Base-by-base conservation (phyloP, 2,329 filamentous ascomycete genomes). In the Thielaviopsis punctulata region DNA sequence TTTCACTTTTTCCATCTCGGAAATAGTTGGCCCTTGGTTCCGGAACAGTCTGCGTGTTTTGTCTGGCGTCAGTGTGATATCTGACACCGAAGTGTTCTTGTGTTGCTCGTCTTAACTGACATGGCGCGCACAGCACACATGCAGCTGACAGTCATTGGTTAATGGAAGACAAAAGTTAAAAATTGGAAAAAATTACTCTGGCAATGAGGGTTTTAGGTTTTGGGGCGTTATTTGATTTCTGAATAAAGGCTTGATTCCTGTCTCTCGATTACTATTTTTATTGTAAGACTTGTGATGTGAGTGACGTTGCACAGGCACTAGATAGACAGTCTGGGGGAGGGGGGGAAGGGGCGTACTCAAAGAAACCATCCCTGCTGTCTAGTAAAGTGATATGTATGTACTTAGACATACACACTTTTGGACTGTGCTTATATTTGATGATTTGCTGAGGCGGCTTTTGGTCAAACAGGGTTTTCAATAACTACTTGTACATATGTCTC, bases 221-320 rank as follows among this genome's bases (percentile, higher is more conserved):
- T 54, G 41, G 36, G 52, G 52, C 48, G 52, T 54, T 51, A 49
- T 50, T 47, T 45, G 7, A 27, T n/a, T 47, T 15, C 43, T 36
- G 27, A 51, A 51, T 45, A 51, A 27, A 54, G 30, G 52, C 52
- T 51, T 24, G 27, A 47, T 52, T 45, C 41, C 47, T 51, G 48
- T 24, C 52, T 54, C 52, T 45, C 27, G 41, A 19, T 24, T 33
- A n/a, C 19, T 23, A n/a, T n/a, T n/a, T n/a, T n/a, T n/a, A n/a
- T n/a, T n/a, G n/a, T n/a, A n/a, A n/a, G n/a, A n/a, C n/a, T n/a
- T n/a, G n/a, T n/a, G n/a, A n/a, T n/a, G n/a, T n/a, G n/a, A n/a
- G n/a, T n/a, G n/a, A n/a, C n/a, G n/a, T n/a, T n/a, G n/a, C n/a
- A n/a, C n/a, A n/a, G n/a, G n/a, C n/a, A n/a, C n/a, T n/a, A n/a